Base-by-base conservation (phyloP, 2,329 filamentous ascomycete species). In the Hypoxylon sp. region DNA sequence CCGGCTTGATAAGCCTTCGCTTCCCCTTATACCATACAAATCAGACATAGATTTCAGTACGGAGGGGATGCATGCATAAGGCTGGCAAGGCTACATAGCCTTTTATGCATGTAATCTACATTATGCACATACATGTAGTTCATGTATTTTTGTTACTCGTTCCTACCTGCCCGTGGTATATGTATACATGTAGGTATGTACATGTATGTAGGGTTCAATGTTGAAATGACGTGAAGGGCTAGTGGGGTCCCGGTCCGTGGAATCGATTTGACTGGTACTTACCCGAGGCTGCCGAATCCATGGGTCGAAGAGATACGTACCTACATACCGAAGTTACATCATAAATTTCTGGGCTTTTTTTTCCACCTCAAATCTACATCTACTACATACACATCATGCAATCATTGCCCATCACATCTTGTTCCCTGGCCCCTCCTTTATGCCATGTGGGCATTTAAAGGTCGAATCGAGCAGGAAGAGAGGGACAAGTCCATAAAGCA, bases 31-130 rank as follows among this genome's bases (percentile, higher is more conserved):
- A 23, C 23, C 23, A 23, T 5, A 23, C 5, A 23, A 23, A 23
- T 23, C 23, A 23, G 23, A 23, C 23, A 23, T 23, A 5, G 5
- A 23, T 2, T 23, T 23, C 23, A 23, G 23, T 23, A 5, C 23
- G 2, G 5, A 2, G 14, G 38, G 38, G 38, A 17, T 41, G 38
- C 38, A n/a, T 41, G 14, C 14, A 41, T 19, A 41, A 41, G n/a
- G 17, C 5, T 17, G n/a, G 23, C 5, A 23, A 23, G 23, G 23
- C 23, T 23, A 23, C 23, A 23, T 23, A 23, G 19, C 38, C 17
- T 43, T 52, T 48, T 60, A 68, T 61, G 36, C 51, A 43, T 58
- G 13, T 61, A 65, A 55, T 21, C 25, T 46, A 45, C 14, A 57
- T 7, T 28, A 60, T 34, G 17, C 5, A n/a, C 3, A 38, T 1